phyloP scores from a whole-genome alignment of 495 filamentous ascomycete species.

The Aspergillus nidulans region DNA sequence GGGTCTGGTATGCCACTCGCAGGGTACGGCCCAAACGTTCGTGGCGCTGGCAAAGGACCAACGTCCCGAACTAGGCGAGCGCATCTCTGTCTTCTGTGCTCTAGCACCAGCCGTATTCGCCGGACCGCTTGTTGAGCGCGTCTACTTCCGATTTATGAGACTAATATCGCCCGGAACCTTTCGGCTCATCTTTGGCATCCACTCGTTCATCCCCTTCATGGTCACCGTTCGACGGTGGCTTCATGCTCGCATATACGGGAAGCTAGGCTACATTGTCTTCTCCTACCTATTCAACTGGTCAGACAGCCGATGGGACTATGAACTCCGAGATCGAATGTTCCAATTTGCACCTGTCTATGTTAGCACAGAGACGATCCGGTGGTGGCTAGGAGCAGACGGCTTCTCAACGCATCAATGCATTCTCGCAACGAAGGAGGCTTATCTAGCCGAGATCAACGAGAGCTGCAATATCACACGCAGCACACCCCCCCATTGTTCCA shows the following conservation, averaged over 20 bases:
- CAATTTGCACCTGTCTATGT: slow-evolving; percentile 90
- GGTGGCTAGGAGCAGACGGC: slow-evolving; percentile 91
- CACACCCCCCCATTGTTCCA: slow-evolving; percentile 19
- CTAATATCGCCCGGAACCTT: slow-evolving; percentile 72
- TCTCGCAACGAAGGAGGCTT: slow-evolving; percentile 68
- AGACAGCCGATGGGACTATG: slow-evolving; percentile 81
- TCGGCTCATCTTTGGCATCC: slow-evolving; percentile 82
- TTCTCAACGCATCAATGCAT: slow-evolving; percentile 93
- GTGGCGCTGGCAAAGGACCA: slow-evolving; percentile 90
- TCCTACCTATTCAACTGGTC: slow-evolving; percentile 88
- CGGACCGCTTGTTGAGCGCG: slow-evolving; percentile 77
- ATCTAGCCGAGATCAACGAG: slow-evolving; percentile 58
- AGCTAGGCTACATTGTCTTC: slow-evolving; percentile 85
- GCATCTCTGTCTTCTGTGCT: slow-evolving; percentile 87
- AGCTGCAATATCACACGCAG: slow-evolving; percentile 28
- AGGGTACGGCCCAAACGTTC: slow-evolving; percentile 88
- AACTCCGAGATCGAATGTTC: slow-evolving; percentile 76
- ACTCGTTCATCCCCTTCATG: slow-evolving; percentile 95
- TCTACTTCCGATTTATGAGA: slow-evolving; percentile 91
- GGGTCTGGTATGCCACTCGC: slow-evolving; percentile 81
- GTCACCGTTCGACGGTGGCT: slow-evolving; percentile 71
- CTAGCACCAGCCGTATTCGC: slow-evolving; percentile 91
- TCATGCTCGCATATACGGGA: slow-evolving; percentile 68
- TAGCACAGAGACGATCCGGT: slow-evolving; percentile 84
- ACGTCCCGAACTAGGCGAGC: slow-evolving; percentile 78